A percentile compares a stretch with the other conserved stretches of the same genome.
These are phyloP conservation scores for Lachnellula subtilissima DNA, from an alignment of 2,329 filamentous ascomycete genomes.

Conservation along the genomic window DNA sequence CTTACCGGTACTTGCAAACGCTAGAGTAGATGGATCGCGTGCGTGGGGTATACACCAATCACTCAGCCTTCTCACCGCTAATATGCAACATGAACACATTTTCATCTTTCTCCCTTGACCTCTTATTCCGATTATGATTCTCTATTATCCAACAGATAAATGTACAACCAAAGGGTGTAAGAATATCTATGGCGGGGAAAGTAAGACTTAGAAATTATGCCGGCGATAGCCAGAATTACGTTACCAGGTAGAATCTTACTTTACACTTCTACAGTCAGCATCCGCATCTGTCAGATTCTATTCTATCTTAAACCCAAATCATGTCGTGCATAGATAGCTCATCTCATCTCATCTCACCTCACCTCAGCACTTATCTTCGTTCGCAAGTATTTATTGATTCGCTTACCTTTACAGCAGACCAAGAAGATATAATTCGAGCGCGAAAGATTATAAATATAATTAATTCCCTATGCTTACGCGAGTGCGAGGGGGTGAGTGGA, in stretches of 20 bases:
- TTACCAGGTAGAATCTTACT: background rate
- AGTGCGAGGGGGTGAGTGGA: no score
- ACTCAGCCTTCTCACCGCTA: conserved; percentile 1
- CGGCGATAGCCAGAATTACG: no score
- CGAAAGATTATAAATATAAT: background rate
- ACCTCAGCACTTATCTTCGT: background rate
- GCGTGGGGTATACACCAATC: background rate
- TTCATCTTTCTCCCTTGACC: no score
- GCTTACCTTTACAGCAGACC: background rate
- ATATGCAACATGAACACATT: background rate
- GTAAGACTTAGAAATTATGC: no score
- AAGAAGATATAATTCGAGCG: background rate
- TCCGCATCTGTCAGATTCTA: background rate
- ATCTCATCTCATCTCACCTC: background rate
- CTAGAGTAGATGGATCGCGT: background rate
- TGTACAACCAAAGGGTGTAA: background rate
- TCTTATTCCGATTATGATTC: background rate
- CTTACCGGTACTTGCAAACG: background rate
- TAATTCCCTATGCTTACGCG: no score
- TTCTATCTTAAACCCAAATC: background rate
- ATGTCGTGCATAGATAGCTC: background rate
- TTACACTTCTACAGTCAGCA: background rate
- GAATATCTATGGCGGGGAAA: no score
- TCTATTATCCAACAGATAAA: background rate
- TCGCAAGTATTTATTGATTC: background rate